Evolutionary conservation across 2,329 filamentous ascomycete species (phyloP).

Genomic region (Penicillium polonicum): DNA sequence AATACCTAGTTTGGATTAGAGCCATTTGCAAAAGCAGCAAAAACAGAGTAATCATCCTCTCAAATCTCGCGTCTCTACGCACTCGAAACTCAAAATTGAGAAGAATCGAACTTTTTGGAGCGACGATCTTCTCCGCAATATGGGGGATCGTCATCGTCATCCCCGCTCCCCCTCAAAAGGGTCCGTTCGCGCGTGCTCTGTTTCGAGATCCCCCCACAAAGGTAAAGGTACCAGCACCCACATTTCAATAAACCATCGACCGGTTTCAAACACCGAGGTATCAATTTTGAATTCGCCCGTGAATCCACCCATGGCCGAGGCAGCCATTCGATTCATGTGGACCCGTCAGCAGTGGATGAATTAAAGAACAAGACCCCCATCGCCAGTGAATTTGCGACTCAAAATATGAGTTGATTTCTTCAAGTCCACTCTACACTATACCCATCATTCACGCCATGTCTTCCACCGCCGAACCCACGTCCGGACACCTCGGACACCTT

Average conservation of each 20-base stretch:
- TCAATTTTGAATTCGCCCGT: neutral
- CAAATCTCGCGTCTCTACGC: neutral
- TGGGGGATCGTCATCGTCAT: constrained; percentile 1
- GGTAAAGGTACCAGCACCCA: neutral
- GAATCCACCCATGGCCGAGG: neutral
- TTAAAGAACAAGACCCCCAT: neutral
- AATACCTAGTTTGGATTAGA: neutral
- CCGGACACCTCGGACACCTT: constrained; percentile 65
- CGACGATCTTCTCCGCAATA: constrained; percentile 6
- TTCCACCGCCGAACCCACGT: constrained; percentile 39
- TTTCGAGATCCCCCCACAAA: neutral
- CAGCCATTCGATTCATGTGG: constrained; percentile 1
- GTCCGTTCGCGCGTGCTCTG: neutral
- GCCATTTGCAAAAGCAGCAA: neutral
- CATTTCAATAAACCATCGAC: neutral
- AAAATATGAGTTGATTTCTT: neutral
- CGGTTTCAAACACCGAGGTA: constrained; percentile 3
- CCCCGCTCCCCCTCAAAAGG: neutral
- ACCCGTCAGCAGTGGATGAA: neutral
- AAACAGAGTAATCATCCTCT: neutral
- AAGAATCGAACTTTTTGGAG: neutral
- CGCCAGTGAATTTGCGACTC: neutral
- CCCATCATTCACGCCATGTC: constrained; percentile 6
- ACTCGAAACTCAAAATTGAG: neutral
- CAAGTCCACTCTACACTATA: neutral